These are phyloP conservation scores for Diaporthe sp. DNA, from an alignment of 2,329 filamentous ascomycete species.

Conservation along the genomic window DNA sequence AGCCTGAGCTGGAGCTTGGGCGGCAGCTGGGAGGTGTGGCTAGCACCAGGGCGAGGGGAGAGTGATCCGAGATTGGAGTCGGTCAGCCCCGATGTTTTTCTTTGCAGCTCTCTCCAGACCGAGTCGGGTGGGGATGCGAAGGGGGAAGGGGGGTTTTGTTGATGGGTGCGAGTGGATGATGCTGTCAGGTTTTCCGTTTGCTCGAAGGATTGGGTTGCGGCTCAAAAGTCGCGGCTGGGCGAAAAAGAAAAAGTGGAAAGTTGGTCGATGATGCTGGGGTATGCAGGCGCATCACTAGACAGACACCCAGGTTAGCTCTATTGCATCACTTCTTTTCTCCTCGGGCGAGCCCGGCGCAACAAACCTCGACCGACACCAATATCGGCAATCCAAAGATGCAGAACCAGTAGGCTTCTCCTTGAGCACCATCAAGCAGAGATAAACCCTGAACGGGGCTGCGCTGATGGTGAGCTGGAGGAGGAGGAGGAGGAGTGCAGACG, in stretches of 20 bases:
- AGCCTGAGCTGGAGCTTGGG: conserved; percentile 21
- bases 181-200: conserved; percentile 29
- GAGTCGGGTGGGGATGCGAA: conserved; percentile 8
- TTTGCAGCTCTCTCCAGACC: conserved; percentile 4
- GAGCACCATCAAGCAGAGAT: neutral
- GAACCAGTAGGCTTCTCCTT: neutral
- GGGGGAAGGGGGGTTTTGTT: neutral
- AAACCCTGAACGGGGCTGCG: neutral
- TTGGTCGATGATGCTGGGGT: conserved; percentile 35
- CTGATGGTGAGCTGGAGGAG: neutral
- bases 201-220: conserved; percentile 14
- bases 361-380: neutral
- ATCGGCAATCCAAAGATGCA: neutral
- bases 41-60: conserved; percentile 41
- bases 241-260: conserved; percentile 43
- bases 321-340: neutral
- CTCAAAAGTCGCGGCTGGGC: conserved; percentile 38
- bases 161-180: conserved; percentile 14
- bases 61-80: conserved; percentile 21
- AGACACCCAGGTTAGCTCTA: conserved; percentile 27
- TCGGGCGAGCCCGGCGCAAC: neutral
- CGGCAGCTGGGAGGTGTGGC: conserved; percentile 37
- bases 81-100: neutral
- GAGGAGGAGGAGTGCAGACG: neutral
- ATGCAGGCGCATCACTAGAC: conserved; percentile 27